phyloP scores from a whole-genome alignment of 257 asterid species.

The Fraxinus quadrangulata region DNA sequence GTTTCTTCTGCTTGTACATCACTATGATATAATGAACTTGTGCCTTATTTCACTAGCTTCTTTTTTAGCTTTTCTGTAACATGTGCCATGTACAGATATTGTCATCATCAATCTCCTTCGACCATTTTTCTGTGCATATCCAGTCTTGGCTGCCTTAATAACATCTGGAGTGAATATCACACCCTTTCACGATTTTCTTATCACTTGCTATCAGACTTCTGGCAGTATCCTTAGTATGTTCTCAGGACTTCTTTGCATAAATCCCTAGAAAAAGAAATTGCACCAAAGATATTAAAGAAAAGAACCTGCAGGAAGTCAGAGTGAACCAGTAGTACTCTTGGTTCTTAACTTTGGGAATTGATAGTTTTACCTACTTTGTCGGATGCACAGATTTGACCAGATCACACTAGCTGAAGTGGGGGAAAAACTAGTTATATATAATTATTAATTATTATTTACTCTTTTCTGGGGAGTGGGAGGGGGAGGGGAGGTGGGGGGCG shows the following conservation, averaged over 20 bases:
- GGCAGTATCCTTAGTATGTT: neutral
- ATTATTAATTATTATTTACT: constrained; percentile 7
- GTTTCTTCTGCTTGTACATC: constrained; percentile 14
- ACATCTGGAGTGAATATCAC: neutral
- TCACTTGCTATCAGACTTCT: neutral
- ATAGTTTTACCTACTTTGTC: neutral
- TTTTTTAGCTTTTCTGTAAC: constrained; percentile 16
- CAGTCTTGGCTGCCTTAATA: neutral
- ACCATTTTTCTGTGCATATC: neutral
- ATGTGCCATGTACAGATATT: neutral
- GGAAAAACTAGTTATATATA: neutral
- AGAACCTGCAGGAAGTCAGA: neutral
- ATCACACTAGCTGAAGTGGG: constrained; percentile 10
- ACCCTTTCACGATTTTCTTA: neutral
- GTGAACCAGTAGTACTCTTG: neutral
- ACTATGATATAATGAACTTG: neutral
- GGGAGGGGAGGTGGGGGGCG: neutral
- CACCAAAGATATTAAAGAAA: neutral
- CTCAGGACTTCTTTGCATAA: neutral
- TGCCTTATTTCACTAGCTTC: constrained; percentile 1
- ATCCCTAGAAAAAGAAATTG: constrained; percentile 11
- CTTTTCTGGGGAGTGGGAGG: neutral
- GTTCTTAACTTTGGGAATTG: neutral
- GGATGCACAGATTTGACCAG: constrained; percentile 2
- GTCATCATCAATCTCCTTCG: constrained; percentile 5